Base-by-base conservation (phyloP, 2,329 filamentous ascomycete species). In the Diaporthe ampelina region DNA sequence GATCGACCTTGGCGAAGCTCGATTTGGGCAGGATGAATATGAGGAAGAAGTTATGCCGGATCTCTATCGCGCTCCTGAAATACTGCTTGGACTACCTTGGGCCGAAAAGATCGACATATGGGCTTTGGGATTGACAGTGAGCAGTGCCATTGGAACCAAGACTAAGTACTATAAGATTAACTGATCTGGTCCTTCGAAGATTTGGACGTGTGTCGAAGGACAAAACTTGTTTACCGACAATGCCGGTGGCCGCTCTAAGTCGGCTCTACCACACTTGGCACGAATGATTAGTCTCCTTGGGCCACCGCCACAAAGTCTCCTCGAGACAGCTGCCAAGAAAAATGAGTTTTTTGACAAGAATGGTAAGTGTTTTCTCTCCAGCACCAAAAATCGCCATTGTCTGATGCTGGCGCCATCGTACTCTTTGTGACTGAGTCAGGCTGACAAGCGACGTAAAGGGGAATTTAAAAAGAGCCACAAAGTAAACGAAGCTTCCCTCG, bases 121-220 rank as follows among this genome's bases (percentile, higher is more conserved):
- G 57, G 35, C 57, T 2, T 26, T 61, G 57, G 57, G 57, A 15
- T 19, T 61, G 35, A 61, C 13, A n/a, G 57, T 61, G 15, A 61
- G 57, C n/a, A n/a, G n/a, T n/a, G n/a, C n/a, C n/a, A n/a, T n/a
- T n/a, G n/a, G n/a, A n/a, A n/a, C n/a, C n/a, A n/a, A n/a, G n/a
- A n/a, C n/a, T n/a, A n/a, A n/a, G n/a, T n/a, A n/a, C n/a, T n/a
- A n/a, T n/a, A n/a, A n/a, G n/a, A n/a, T n/a, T n/a, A 7, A 61
- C n/a, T 5, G 1, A 43, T 13, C 4, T 26, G 17, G 17, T 19
- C 11, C 11, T 10, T 43, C 24, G 3, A 26, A 61, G 57, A 43
- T 61, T 26, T 61, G 57, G 57, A 61, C 57, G 21, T 21, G n/a
- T 61, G 35, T 61, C 26, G 57, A 61, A 26, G 57, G 57, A 19